Base-by-base conservation (phyloP, 805 yeast species). In the Kuraishia capsulata region DNA sequence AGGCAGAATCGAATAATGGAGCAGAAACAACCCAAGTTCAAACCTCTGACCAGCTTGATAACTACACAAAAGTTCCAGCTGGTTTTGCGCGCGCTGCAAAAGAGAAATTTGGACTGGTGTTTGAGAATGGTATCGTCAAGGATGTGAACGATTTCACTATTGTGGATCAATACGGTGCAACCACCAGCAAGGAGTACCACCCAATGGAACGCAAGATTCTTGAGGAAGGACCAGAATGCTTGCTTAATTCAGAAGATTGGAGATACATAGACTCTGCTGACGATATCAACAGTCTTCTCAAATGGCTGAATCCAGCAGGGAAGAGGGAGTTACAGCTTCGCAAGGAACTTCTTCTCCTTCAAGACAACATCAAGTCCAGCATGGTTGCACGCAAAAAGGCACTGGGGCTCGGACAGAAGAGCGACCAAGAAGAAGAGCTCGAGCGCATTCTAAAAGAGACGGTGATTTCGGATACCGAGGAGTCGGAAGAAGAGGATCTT, bases 251-350 rank as follows among this genome's bases (percentile, higher is more conserved):
- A 1, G 43, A 57, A 4, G 73, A 74, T 28, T 88, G 97, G 97
- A 72, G 81, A 39, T 84, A 57, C 47, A 73, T 77, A 45, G 95
- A 87, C 46, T 61, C 53, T 2, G 64, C 70, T 0, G 72, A 68
- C n/a, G 80, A 81, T 30, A 56, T 87, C 24, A 73, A 71, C 1
- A 53, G 53, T 11, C 52, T 89, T 20, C 41, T 79, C 6, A 53
- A 59, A n/a, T 81, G 90, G 86, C 62, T 88, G 36, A 78, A 81
- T 47, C 77, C 74, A 3, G 76, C 80, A 71, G 96, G 96, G 3
- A 64, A 62, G 37, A 62, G 95, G 34, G 97, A 88, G 51, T 67
- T 76, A 14, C 66, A 62, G 28, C 65, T 89, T 35, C 61, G 74
- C 30, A 81, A 79, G 47, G 94, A 83, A 48, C 53, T 85, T 32